A percentile compares a stretch with the other conserved stretches of the same genome.
Conservation (phyloP, 257 asterid genomes). For the Solanum lignicaule region DNA sequence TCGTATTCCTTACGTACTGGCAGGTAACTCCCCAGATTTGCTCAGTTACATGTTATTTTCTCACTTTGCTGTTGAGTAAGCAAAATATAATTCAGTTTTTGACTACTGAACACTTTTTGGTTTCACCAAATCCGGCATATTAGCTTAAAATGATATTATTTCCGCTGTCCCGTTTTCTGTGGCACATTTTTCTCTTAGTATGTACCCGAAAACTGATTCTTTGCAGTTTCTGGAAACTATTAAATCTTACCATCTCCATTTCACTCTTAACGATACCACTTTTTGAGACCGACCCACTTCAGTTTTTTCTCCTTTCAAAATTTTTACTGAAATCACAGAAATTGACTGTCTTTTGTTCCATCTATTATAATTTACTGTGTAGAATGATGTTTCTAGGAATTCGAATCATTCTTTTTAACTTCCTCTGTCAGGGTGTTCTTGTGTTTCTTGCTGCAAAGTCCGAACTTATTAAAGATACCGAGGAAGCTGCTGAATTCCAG, state of each 20-base stretch:
- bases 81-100: background rate
- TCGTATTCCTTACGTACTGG: slow-evolving; percentile 95
- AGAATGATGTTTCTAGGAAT: background rate
- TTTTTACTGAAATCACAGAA: background rate
- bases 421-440: slow-evolving; percentile 63
- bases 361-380: background rate
- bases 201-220: background rate
- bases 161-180: background rate
- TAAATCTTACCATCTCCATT: background rate
- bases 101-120: background rate
- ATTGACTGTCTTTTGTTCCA: background rate
- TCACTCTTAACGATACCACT: background rate
- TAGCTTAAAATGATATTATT: background rate
- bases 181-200: background rate
- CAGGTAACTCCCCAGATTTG: slow-evolving; percentile 43
- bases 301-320: background rate
- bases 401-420: background rate
- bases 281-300: background rate
- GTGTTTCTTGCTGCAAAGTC: slow-evolving; percentile 95
- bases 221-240: background rate
- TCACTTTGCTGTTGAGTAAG: background rate
- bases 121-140: background rate
- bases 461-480: slow-evolving; percentile 52
- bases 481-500: slow-evolving; percentile 92
- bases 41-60: background rate